Evolutionary conservation across 1,284 basidiomycete species (phyloP), one percentile per base, ranked within the genome.

Genomic region (Ceratobasidium sp.): DNA sequence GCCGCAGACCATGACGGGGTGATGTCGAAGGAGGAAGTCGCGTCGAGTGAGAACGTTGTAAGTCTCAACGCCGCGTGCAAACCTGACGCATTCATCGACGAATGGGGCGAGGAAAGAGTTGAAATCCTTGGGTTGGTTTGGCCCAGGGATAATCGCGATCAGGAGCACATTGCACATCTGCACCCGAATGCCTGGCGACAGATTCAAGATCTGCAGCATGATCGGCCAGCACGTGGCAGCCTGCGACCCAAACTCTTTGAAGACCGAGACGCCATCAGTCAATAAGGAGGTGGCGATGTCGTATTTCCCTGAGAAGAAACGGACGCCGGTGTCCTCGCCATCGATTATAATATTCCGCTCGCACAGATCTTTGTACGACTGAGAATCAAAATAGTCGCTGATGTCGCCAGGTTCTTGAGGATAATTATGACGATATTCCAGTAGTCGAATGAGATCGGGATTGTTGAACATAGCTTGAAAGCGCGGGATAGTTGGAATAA

Each of bases 41-140:
- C 19, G 50, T 17, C 50, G 50, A 51, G 50, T 51, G 50, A 51
- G 24, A 19, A 75, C 67, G 77, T 87, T 82, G 48, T 81, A 85
- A 0, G 84, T 79, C 1, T 65, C 59, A 0, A 86, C 80, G 3
- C 86, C 86, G 1, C 74, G 19, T 0, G 79, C 80, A 0, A 87
- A 82, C 5, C 79, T 57, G 0, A 84, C 51, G 14, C 86, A 76
- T 76, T 87, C 86, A 36, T 83, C 76, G 1, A 83, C 74, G 1
- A 84, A 64, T 0, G 83, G 85, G 80, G 80, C 83, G 0, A 85
- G 77, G 75, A 85, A 87, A 0, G 84, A 86, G 77, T 86, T 82
- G 1, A 82, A 77, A 75, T 86, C 83, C 0, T 79, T 75, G 0
- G 85, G 84, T 65, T 84, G 84, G 31, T 83, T 76, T 9, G 72